A percentile compares a stretch with the other conserved stretches of the same genome.
Evolutionary conservation across 352 stramenopile species (phyloP).

Genomic region (Globisporangium emineosum): DNA sequence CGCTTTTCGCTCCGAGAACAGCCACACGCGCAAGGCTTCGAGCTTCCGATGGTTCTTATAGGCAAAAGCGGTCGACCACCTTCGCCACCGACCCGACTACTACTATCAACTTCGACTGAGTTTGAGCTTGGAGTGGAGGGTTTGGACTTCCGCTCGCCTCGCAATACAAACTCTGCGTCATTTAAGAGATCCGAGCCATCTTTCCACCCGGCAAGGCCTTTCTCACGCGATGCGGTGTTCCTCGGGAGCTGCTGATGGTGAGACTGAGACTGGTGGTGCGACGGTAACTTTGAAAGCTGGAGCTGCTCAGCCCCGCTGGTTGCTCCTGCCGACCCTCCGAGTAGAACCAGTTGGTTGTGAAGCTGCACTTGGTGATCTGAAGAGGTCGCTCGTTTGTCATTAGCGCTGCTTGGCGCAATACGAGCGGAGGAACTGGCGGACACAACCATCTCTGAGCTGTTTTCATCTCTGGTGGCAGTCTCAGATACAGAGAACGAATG

Average conservation of each 20-base stretch:
- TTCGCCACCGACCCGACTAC: not conserved
- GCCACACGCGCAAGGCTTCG: not conserved
- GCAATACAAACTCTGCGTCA: not conserved
- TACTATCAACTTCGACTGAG: not conserved
- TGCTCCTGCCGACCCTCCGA: not conserved
- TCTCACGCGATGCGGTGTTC: constrained; percentile 1
- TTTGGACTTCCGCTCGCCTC: constrained; percentile 2
- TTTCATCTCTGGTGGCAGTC: not conserved
- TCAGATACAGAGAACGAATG: not conserved
- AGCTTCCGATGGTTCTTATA: not conserved
- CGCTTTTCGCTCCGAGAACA: constrained; percentile 14
- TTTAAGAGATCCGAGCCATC: not conserved
- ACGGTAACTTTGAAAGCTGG: not conserved
- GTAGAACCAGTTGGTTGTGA: not conserved
- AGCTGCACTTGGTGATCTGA: not conserved
- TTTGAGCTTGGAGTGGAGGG: not conserved
- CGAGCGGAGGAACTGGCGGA: not conserved
- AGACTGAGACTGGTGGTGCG: not conserved
- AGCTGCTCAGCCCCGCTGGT: not conserved
- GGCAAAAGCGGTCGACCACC: not conserved
- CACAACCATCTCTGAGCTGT: not conserved
- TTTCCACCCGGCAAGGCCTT: not conserved
- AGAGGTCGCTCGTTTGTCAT: not conserved
- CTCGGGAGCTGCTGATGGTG: not conserved
- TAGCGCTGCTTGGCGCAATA: not conserved